Evolutionary conservation across 192 early-diverging fungal species (phyloP).

Genomic region (Dispira simplex): DNA sequence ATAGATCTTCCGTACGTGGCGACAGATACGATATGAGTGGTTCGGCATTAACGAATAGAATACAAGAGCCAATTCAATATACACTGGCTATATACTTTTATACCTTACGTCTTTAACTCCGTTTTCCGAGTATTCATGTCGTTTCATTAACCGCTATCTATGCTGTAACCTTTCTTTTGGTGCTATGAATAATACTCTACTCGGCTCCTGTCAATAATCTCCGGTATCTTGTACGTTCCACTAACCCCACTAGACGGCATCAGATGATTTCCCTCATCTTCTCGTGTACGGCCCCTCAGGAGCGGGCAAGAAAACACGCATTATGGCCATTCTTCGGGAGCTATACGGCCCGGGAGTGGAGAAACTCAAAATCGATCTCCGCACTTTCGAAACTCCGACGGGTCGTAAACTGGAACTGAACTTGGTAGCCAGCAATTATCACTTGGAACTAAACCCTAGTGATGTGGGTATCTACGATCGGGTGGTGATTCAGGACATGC

Average conservation of each 20-base stretch:
- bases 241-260: slow-evolving; percentile 25
- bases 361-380: slow-evolving; percentile 86
- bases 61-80: neutral
- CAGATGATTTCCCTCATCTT: slow-evolving; percentile 85
- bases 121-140: neutral
- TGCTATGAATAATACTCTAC: neutral
- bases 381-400: slow-evolving; percentile 70
- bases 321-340: slow-evolving; percentile 70
- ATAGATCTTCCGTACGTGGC: neutral
- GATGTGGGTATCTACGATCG: slow-evolving; percentile 94
- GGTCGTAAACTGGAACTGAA: slow-evolving; percentile 75
- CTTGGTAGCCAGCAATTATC: slow-evolving; percentile 85
- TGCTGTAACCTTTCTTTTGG: neutral
- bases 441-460: slow-evolving; percentile 93
- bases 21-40: neutral
- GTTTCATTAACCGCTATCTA: neutral
- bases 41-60: no score
- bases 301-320: slow-evolving; percentile 92
- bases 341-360: slow-evolving; percentile 83
- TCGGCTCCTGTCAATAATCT: neutral
- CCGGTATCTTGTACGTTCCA: neutral
- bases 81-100: neutral
- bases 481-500: slow-evolving; percentile 81
- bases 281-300: slow-evolving; percentile 93
- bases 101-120: neutral